Conservation (phyloP, 1,139 yeast genomes). For the Saccharomyces uvarum region DNA sequence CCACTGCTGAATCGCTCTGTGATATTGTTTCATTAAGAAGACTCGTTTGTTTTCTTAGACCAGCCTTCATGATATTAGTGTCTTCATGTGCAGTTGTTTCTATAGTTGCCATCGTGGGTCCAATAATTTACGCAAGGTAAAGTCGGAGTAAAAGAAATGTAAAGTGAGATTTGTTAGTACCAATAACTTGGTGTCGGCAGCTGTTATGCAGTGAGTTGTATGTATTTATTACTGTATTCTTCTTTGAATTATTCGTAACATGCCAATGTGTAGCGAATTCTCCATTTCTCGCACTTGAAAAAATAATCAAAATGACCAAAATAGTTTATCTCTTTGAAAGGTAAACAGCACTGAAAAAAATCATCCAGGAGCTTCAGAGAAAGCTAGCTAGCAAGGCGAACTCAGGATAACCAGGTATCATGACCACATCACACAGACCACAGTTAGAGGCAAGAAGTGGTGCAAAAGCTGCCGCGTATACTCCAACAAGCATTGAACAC, state of each 20-base stretch:
- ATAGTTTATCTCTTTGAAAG: not conserved
- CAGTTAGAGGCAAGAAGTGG: conserved; percentile 85
- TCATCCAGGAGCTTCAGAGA: not conserved
- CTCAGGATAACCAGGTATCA: conserved; percentile 22
- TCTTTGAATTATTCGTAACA: not conserved
- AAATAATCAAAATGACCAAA: not conserved
- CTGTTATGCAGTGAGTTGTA: not conserved
- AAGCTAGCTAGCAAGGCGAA: not conserved
- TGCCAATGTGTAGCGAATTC: not conserved
- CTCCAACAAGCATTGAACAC: conserved; percentile 47
- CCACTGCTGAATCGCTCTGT: not conserved
- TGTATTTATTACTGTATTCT: not conserved
- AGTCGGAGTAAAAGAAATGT: not conserved
- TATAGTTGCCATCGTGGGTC: not conserved
- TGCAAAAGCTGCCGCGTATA: conserved; percentile 40
- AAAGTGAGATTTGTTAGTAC: not conserved
- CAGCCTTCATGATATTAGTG: not conserved
- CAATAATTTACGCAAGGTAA: not conserved
- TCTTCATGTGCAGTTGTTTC: not conserved
- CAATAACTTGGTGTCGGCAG: not conserved
- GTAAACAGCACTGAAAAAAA: not conserved
- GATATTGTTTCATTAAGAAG: not conserved
- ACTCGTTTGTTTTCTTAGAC: not conserved
- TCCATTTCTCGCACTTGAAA: not conserved
- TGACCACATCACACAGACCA: conserved; percentile 90